These are phyloP conservation scores for Trichophyton equinum DNA, from an alignment of 2,329 filamentous ascomycete genomes.

Conservation along the genomic window DNA sequence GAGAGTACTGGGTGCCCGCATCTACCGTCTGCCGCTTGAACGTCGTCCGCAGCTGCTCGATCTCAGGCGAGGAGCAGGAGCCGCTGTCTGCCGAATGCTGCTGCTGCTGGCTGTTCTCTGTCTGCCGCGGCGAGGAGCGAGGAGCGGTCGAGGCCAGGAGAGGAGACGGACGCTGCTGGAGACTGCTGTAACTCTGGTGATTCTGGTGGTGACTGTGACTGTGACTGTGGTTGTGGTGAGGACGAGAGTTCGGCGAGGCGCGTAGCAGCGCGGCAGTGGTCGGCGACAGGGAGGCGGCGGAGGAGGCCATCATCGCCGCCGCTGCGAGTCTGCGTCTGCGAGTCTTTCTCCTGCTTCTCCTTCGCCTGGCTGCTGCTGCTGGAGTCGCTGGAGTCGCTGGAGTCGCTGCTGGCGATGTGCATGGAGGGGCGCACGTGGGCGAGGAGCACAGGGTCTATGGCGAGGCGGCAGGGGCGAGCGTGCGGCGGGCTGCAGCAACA, in stretches of 20 bases:
- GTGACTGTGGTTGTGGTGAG: not conserved
- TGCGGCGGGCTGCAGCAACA: conserved; percentile 2
- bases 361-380: not conserved
- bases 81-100: conserved; percentile 14
- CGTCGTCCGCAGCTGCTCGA: conserved; percentile 12
- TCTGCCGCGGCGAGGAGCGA: not conserved
- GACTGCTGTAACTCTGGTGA: not conserved
- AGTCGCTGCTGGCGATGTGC: not conserved
- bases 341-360: not conserved
- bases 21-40: conserved; percentile 32
- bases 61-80: conserved; percentile 5
- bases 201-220: no score
- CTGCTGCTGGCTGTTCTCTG: not conserved
- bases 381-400: not conserved
- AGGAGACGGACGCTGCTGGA: not conserved
- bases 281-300: not conserved
- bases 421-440: conserved; percentile 14
- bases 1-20: conserved; percentile 44
- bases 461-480: not conserved
- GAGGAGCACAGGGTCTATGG: conserved; percentile 7
- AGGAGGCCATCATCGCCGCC: not conserved
- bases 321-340: not conserved
- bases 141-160: conserved; percentile 12
- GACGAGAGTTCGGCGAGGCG: conserved; percentile 14
- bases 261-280: conserved; percentile 25